Base-by-base conservation (phyloP, 2,329 filamentous ascomycete genomes). In the Epichloe scottii region DNA sequence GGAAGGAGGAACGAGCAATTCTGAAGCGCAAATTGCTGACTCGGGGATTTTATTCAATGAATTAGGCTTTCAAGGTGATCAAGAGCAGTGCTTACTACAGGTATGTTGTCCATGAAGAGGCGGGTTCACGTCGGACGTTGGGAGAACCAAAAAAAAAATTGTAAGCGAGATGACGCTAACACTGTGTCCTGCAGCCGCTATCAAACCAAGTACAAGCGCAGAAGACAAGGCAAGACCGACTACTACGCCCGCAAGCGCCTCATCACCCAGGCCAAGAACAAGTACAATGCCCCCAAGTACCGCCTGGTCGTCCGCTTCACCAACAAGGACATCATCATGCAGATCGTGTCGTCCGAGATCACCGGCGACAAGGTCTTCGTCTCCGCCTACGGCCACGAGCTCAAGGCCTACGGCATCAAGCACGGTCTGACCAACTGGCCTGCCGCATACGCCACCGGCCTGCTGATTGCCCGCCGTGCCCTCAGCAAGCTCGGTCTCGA, bases 21-120 rank as follows among this genome's bases (percentile, higher is more conserved):
- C 90, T 96, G 90, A 96, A 96, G 90, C 89, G 90, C 82, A 83
- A 95, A 95, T 95, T 96, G 91, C 91, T 96, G 90, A 96, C 89
- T 95, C 87, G 84, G 73, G 78, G 77, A 73, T 56, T 69, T 41
- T 19, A n/a, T 69, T 37, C 23, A 38, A 30, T 41, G 26, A 60
- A 62, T 70, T 71, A 95, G 89, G 70, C 81, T 75, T 91, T 89
- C 85, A 82, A 97, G 84, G 75, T 85, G 72, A 81, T 93, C 72
- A 97, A 97, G 87, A 95, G 85, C 82, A 89, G 85, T 76, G 87
- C 93, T 71, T 98, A 97, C 89, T 96, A 87, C 83, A 95, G 89
- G 89, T 95, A 68, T 30, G 35, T 47, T 19, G 10, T 30, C 30
- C 30, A 30, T 30, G 30, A 11, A 4, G 10, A 30, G 30, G 8